Evolutionary conservation across 257 asterid species (phyloP).

Genomic region (Orobanche coerulescens): DNA sequence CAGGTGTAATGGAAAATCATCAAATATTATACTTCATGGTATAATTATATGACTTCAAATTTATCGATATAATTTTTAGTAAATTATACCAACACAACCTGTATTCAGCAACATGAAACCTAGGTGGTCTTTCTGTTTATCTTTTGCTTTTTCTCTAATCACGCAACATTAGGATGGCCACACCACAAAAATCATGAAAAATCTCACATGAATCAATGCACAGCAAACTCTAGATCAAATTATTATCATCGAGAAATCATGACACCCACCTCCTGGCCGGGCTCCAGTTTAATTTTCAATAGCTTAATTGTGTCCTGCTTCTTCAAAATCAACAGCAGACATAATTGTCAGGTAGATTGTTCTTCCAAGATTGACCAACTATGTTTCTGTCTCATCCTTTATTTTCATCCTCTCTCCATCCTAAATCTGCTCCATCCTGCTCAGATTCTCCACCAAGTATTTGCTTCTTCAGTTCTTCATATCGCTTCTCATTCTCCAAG

Average conservation of each 20-base stretch:
- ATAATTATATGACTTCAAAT: too few species aligned
- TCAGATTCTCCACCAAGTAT: constrained; percentile 81
- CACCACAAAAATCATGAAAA: background rate
- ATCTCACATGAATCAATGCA: constrained; percentile 1
- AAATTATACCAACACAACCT: too few species aligned
- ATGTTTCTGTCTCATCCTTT: constrained; percentile 80
- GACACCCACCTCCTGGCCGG: constrained; percentile 80
- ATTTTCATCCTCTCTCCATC: constrained; percentile 75
- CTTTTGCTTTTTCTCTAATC: background rate
- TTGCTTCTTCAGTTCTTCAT: constrained; percentile 79
- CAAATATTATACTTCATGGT: too few species aligned
- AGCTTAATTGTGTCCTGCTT: constrained; percentile 88
- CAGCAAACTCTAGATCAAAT: background rate
- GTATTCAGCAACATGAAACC: background rate
- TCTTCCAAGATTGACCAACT: constrained; percentile 71
- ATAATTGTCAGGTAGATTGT: constrained; percentile 81
- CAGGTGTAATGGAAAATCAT: too few species aligned
- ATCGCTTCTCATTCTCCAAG: constrained; percentile 62
- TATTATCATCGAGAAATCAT: background rate
- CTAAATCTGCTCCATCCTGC: constrained; percentile 56
- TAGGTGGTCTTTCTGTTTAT: background rate
- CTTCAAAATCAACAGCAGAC: constrained; percentile 93
- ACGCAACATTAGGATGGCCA: background rate
- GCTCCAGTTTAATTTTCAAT: constrained; percentile 71
- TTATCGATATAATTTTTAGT: too few species aligned